A percentile compares a stretch with the other conserved stretches of the same genome.
Evolutionary conservation across 176 grass and related monocot species (phyloP).

Genomic region (Carex littledalei): DNA sequence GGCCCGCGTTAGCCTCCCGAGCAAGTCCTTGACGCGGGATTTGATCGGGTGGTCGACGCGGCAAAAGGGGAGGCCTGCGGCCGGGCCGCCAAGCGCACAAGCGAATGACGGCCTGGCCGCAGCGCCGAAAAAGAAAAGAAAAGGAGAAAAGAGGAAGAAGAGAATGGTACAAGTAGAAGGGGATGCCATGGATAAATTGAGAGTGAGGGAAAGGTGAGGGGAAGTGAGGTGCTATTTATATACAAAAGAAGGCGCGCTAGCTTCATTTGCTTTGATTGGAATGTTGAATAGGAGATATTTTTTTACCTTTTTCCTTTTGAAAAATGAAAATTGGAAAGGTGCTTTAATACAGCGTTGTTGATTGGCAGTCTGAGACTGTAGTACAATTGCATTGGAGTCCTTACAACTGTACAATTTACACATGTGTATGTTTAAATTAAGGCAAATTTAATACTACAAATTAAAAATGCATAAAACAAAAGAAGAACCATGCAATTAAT

Average conservation of each 20-base stretch:
- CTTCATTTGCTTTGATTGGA: neutral
- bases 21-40: constrained; percentile 38
- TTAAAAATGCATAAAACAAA: neutral
- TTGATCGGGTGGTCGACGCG: constrained; percentile 8
- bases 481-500: neutral
- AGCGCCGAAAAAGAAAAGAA: neutral
- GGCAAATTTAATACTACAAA: neutral
- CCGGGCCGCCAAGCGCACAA: constrained; percentile 39
- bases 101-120: constrained; percentile 34
- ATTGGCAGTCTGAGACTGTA: neutral
- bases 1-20: constrained; percentile 46
- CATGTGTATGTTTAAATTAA: neutral
- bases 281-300: neutral
- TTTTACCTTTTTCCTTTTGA: neutral
- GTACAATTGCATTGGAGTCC: neutral
- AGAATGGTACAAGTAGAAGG: constrained; percentile 10
- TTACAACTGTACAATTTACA: neutral
- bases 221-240: constrained; percentile 1
- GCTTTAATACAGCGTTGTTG: neutral
- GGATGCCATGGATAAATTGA: neutral
- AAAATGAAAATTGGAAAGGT: constrained; percentile 4
- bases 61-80: constrained; percentile 49
- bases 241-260: constrained; percentile 6
- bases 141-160: neutral
- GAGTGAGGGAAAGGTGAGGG: neutral